Evolutionary conservation across 495 filamentous ascomycete species (phyloP).

Genomic region (Neurospora sp.): DNA sequence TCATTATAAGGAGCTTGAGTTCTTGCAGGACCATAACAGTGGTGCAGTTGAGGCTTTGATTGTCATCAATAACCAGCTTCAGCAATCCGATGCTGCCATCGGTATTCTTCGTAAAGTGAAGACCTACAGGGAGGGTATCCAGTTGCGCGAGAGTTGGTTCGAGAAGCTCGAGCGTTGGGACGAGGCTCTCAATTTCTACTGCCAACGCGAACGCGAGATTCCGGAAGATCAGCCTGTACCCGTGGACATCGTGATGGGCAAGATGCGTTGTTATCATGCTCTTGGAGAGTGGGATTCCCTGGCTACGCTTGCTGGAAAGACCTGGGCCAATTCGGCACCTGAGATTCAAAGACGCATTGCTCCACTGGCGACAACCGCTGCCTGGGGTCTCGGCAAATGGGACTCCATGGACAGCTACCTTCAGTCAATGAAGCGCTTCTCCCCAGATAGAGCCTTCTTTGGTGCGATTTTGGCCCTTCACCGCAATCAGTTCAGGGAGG

Average conservation of each 20-base stretch:
- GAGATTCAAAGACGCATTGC: conserved; percentile 84
- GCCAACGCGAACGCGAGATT: conserved; percentile 61
- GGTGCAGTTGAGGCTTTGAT: conserved; percentile 93
- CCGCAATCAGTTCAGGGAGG: conserved; percentile 87
- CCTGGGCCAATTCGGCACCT: conserved; percentile 75
- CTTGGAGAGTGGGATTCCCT: conserved; percentile 94
- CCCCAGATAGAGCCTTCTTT: conserved; percentile 93
- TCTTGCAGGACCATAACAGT: conserved; percentile 93
- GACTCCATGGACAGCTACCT: conserved; percentile 96
- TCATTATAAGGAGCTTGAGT: conserved; percentile 98
- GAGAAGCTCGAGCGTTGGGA: conserved; percentile 98
- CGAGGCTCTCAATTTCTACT: conserved; percentile 87
- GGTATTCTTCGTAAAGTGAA: conserved; percentile 93
- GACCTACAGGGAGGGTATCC: conserved; percentile 83
- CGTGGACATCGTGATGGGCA: conserved; percentile 94
- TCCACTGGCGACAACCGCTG: conserved; percentile 84
- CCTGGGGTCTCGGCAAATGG: conserved; percentile 97
- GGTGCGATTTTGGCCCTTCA: conserved; percentile 89
- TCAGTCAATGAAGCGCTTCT: conserved; percentile 82
- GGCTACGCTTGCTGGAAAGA: conserved; percentile 77
- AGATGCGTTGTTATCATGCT: conserved; percentile 97
- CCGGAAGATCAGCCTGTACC: conserved; percentile 49
- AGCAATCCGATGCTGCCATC: conserved; percentile 94
- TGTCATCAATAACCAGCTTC: conserved; percentile 95
- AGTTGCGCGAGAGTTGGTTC: conserved; percentile 92